phyloP scores from a whole-genome alignment of 169 alveolate species.

The Plasmodium ovale region DNA sequence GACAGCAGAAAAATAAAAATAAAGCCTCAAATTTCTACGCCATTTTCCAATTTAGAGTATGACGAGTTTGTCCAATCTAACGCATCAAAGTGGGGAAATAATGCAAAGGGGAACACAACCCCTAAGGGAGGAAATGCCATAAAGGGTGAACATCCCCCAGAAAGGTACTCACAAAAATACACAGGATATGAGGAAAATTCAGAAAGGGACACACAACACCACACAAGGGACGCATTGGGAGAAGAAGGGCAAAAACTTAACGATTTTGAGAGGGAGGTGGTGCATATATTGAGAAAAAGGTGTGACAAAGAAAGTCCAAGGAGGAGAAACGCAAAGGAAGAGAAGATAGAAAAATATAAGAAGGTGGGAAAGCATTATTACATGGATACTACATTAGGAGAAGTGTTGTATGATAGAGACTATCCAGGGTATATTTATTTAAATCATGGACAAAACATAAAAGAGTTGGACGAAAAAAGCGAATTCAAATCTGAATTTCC shows the following conservation, averaged over 20 bases:
- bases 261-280: constrained; percentile 22
- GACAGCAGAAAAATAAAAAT: constrained; percentile 63
- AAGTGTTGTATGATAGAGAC: constrained; percentile 46
- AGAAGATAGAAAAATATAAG: constrained; percentile 51
- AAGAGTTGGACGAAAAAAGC: constrained; percentile 47
- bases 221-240: background rate
- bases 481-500: constrained; percentile 78
- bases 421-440: constrained; percentile 71
- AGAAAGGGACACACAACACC: background rate
- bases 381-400: constrained; percentile 61
- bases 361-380: constrained; percentile 60
- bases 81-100: background rate
- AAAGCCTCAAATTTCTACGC: constrained; percentile 50
- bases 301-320: background rate
- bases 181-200: background rate
- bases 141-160: background rate
- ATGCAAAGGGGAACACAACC: background rate
- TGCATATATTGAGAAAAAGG: background rate
- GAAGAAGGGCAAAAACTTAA: background rate
- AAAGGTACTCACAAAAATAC: background rate
- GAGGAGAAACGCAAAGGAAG: constrained; percentile 22
- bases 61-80: constrained; percentile 29
- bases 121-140: background rate
- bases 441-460: constrained; percentile 70
- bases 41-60: constrained; percentile 41